A percentile compares a stretch with the other conserved stretches of the same genome.
Conservation (phyloP, 1,139 yeast species). For the Taphrina populina region DNA sequence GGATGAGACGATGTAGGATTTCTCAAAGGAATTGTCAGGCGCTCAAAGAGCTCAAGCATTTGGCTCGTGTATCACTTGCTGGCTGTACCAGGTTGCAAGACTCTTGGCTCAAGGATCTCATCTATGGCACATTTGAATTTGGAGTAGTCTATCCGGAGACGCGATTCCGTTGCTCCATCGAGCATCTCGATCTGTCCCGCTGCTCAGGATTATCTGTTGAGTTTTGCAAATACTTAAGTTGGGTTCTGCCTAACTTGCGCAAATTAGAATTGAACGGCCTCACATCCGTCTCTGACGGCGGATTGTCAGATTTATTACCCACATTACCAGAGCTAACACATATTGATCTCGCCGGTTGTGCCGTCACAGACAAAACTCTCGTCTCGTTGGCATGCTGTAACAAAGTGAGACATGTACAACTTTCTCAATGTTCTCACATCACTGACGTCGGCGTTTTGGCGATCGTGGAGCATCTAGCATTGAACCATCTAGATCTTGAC, state of each 20-base stretch:
- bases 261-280: slow-evolving; percentile 36
- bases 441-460: slow-evolving; percentile 35
- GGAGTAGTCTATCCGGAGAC: slow-evolving; percentile 19
- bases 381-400: slow-evolving; percentile 18
- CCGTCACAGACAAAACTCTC: slow-evolving; percentile 34
- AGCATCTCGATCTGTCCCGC: slow-evolving; percentile 34
- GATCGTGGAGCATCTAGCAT: slow-evolving; percentile 28
- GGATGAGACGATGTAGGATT: slow-evolving; percentile 26
- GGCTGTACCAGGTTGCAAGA: slow-evolving; percentile 35
- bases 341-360: slow-evolving; percentile 38
- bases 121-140: slow-evolving; percentile 32
- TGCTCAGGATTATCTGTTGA: slow-evolving; percentile 35
- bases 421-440: slow-evolving; percentile 36
- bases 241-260: slow-evolving; percentile 34
- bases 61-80: slow-evolving; percentile 35
- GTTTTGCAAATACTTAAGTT: slow-evolving; percentile 33
- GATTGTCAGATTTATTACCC: slow-evolving; percentile 32
- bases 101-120: slow-evolving; percentile 29
- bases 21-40: slow-evolving; percentile 12
- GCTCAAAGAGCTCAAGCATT: slow-evolving; percentile 24
- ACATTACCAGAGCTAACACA: slow-evolving; percentile 33
- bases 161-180: slow-evolving; percentile 12
- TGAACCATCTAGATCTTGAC: slow-evolving; percentile 38
- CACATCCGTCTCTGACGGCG: slow-evolving; percentile 33
- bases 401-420: slow-evolving; percentile 35